Conservation (phyloP, 2,329 filamentous ascomycete genomes). For the Elsinoe necatrix region DNA sequence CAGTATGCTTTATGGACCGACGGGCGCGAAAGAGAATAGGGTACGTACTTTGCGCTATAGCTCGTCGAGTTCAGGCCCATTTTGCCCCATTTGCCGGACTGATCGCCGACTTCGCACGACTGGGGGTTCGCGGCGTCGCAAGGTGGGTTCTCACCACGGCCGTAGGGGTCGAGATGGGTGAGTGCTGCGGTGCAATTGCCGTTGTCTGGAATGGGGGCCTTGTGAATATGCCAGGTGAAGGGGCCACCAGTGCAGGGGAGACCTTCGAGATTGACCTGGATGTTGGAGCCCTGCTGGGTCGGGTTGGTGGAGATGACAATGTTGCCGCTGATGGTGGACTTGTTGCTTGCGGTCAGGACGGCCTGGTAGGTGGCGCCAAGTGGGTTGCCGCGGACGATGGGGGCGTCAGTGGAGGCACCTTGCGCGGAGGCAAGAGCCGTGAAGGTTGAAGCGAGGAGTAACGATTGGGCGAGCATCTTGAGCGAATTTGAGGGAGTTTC, state of each 20-base stretch:
- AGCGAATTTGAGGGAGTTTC: not conserved
- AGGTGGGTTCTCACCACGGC: constrained; percentile 51
- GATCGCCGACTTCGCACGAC: constrained; percentile 68
- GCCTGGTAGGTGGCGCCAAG: constrained; percentile 34
- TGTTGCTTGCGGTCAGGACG: constrained; percentile 28
- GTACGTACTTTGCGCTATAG: constrained; percentile 28
- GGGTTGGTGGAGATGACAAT: constrained; percentile 28
- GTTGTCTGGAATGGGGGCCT: constrained; percentile 50
- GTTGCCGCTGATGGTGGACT: constrained; percentile 29
- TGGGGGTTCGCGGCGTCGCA: constrained; percentile 52
- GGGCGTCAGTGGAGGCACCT: constrained; percentile 24
- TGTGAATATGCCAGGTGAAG: constrained; percentile 61
- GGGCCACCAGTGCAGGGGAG: constrained; percentile 27
- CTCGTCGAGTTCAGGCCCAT: constrained; percentile 30
- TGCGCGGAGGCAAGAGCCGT: constrained; percentile 15
- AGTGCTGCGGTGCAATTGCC: constrained; percentile 65
- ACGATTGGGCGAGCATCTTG: not conserved
- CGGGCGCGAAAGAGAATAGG: not conserved
- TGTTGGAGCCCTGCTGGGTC: constrained; percentile 34
- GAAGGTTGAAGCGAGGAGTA: constrained; percentile 7
- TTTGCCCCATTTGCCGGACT: constrained; percentile 64
- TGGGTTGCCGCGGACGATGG: constrained; percentile 32
- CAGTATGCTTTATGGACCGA: not conserved
- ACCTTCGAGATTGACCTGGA: constrained; percentile 34
- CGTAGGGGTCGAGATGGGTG: constrained; percentile 63